Evolutionary conservation across 805 yeast species (phyloP), one percentile per base, ranked within the genome.

Genomic region (Candida multigemmis): DNA sequence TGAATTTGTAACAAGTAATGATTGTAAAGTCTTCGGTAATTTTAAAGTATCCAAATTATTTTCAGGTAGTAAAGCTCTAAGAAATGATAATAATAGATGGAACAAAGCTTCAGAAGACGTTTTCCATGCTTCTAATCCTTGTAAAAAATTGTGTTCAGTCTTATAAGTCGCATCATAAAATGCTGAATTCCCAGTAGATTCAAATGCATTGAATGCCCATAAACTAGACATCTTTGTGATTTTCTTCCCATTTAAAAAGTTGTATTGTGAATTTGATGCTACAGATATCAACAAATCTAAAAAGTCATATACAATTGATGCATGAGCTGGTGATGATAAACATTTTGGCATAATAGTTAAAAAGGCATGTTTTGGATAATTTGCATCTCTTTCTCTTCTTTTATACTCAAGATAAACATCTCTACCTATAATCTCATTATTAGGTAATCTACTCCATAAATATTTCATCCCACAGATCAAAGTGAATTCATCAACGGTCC

Each of bases 251-350:
- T 82, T 74, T 63, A 86, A 56, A 42, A 79, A 74, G 43, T 85
- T 84, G 22, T 74, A 71, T 40, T 75, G 79, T 3, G 93, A 74
- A 51, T 84, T 81, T 7, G 93, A 74, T 0, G 93, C 76, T 22
- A 86, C 54, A 7, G 85, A 68, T 7, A 84, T 81, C 23, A 87
- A 55, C 19, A 86, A 63, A 44, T 86, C 95, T 41, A 85, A 69
- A 42, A 85, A 87, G 46, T 83, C 94, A 48, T 82, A 83, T 4
- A 83, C 89, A 4, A 87, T 83, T 2, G 91, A 77, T 0, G 94
- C 94, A 53, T 85, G 95, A 4, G 89, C 78, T 2, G 91, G 84
- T 0, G 91, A 77, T 2, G 79, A 69, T 13, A 84, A 60, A 50
- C 94, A 81, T 35, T 74, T 75, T 2, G 95, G 95, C 84, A 86